Base-by-base conservation (phyloP, 1,284 basidiomycete species). In the Agaricales sp. region DNA sequence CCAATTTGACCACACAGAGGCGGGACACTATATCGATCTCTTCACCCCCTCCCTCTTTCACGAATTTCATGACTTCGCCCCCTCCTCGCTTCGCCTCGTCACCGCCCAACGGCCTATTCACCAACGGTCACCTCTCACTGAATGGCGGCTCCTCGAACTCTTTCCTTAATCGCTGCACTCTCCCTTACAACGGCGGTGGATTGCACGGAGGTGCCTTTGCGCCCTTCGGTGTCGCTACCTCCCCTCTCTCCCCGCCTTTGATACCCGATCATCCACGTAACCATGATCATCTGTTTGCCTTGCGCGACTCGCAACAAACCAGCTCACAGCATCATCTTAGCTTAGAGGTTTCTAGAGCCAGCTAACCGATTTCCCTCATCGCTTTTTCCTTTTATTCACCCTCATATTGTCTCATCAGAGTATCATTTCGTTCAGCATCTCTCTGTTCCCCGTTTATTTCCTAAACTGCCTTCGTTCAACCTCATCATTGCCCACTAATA, bases 1-100 rank as follows among this genome's bases (percentile, higher is more conserved):
- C 51, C 68, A 63, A 52, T 54, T 49, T 54, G 51, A 30, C 54
- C 54, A 59, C 60, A 48, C 58, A 58, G 48, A 63, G 65, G 52
- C 64, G 67, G 53, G 70, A 69, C 48, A 65, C 59, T 47, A 60
- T 65, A 12, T 61, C 65, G 43, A 51, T 69, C 52, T 66, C 69
- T 3, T 72, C 75, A 6, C 61, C 64, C n/a, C 68, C 69, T 1
- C 66, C 70, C 11, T 43, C 48, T 48, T 14, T 54, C 50, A 23
- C 48, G 60, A 13, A 60, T 59, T 37, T 75, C 49, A 72, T 74
- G 43, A 77, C 79, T 37, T 75, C 80, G 12, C 80, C 79, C 24
- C 80, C 80, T 8, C 72, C 71, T 47, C 71, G 79, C 45, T 80
- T 81, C 59, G 71, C 74, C 51, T 71, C 74, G 30, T 69, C 70